phyloP scores from a whole-genome alignment of 2,329 filamentous ascomycete genomes.

The Pyrenochaeta sp. region DNA sequence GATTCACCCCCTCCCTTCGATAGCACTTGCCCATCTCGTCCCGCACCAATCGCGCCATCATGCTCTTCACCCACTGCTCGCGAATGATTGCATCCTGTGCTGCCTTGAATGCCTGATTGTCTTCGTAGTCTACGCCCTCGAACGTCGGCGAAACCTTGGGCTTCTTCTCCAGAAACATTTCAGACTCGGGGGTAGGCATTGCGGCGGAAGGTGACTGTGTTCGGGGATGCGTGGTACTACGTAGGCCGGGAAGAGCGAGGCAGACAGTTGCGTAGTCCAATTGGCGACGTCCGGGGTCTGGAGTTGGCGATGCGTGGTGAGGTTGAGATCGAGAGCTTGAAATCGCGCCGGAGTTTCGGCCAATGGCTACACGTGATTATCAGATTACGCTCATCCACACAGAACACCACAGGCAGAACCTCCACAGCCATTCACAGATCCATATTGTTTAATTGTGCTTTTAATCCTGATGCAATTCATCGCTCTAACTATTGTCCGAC shows the following conservation, averaged over 20 bases:
- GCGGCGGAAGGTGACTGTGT: constrained; percentile 30
- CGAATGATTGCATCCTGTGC: constrained; percentile 83
- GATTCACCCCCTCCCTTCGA: constrained; percentile 82
- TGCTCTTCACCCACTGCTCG: constrained; percentile 87
- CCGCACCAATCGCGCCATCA: constrained; percentile 84
- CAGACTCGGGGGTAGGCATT: constrained; percentile 87
- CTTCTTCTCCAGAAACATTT: constrained; percentile 82
- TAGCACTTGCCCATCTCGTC: constrained; percentile 90
- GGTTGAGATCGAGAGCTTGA: neutral
- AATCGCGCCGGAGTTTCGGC: constrained; percentile 4
- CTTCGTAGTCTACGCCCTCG: constrained; percentile 85
- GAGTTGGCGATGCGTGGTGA: constrained; percentile 1
- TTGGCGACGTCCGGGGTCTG: neutral
- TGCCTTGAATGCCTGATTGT: constrained; percentile 80
- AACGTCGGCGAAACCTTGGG: constrained; percentile 82
- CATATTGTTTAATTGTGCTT: too few relatives aligned
- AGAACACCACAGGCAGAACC: neutral
- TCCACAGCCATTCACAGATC: too few relatives aligned
- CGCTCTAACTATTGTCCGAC: too few relatives aligned
- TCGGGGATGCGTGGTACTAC: neutral
- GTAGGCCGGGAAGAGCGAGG: neutral
- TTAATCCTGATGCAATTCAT: too few relatives aligned
- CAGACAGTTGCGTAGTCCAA: neutral
- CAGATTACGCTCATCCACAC: neutral
- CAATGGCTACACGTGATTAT: constrained; percentile 3